Evolutionary conservation across 305 asterid genomes (phyloP).

Genomic region (Rubia peregrina): DNA sequence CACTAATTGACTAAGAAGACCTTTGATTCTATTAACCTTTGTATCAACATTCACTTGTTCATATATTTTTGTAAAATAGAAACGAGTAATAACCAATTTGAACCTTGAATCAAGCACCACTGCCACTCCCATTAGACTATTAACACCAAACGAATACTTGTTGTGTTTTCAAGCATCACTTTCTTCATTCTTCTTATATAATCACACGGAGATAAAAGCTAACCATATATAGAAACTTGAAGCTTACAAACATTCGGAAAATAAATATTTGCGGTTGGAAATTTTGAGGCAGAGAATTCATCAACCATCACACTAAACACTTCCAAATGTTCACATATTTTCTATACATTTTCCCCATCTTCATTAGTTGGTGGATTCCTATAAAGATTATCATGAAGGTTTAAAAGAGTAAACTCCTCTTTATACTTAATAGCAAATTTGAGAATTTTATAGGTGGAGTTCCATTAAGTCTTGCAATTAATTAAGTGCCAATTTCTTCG

Average conservation of each 20-base stretch:
- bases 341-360: neutral
- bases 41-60: no score
- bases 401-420: neutral
- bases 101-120: neutral
- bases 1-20: neutral
- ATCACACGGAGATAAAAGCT: neutral
- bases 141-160: neutral
- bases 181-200: no score
- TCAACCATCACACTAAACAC: neutral
- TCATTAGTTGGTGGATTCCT: neutral
- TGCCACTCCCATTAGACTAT: neutral
- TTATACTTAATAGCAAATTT: neutral
- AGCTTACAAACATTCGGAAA: no score
- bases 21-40: neutral
- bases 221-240: neutral
- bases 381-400: neutral
- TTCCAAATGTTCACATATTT: neutral
- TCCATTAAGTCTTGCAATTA: neutral
- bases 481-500: neutral
- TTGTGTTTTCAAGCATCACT: neutral
- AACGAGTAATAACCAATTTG: neutral
- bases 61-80: no score
- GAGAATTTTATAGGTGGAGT: neutral
- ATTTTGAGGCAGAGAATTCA: neutral
- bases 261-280: no score